Evolutionary conservation across 192 early-diverging fungal genomes (phyloP).

Genomic region (Backusella australiensis): DNA sequence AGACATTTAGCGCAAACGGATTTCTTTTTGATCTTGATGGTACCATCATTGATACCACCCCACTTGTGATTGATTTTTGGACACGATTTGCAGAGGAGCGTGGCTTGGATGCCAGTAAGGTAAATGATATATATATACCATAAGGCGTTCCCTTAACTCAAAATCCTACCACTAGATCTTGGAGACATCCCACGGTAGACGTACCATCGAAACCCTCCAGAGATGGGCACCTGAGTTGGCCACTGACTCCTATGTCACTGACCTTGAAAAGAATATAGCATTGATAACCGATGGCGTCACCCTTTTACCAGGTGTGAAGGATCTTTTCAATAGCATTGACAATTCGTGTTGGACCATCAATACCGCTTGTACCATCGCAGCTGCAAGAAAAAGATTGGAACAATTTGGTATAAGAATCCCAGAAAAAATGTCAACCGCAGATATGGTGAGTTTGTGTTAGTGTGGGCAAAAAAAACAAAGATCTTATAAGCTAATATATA

Average conservation of each 20-base stretch:
- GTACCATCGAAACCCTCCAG: constrained; percentile 46
- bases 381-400: constrained; percentile 36
- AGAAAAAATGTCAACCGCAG: constrained; percentile 23
- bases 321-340: constrained; percentile 31
- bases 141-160: background rate
- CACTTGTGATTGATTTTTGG: constrained; percentile 49
- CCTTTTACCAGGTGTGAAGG: constrained; percentile 42
- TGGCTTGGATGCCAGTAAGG: constrained; percentile 36
- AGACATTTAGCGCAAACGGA: constrained; percentile 14
- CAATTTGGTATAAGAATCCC: constrained; percentile 41
- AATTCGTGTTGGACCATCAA: constrained; percentile 33
- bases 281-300: constrained; percentile 40
- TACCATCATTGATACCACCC: constrained; percentile 52
- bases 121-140: background rate
- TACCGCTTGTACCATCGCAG: constrained; percentile 40
- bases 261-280: constrained; percentile 22
- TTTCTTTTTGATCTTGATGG: constrained; percentile 44
- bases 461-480: no score
- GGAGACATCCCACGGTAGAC: constrained; percentile 45
- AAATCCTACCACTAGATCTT: constrained; percentile 19
- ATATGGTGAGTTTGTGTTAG: background rate
- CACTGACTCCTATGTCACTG: background rate
- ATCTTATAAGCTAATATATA: background rate
- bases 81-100: constrained; percentile 37
- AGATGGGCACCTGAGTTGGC: constrained; percentile 38